Evolutionary conservation across 805 yeast genomes (phyloP).

Genomic region (Cephaloascus albidus): DNA sequence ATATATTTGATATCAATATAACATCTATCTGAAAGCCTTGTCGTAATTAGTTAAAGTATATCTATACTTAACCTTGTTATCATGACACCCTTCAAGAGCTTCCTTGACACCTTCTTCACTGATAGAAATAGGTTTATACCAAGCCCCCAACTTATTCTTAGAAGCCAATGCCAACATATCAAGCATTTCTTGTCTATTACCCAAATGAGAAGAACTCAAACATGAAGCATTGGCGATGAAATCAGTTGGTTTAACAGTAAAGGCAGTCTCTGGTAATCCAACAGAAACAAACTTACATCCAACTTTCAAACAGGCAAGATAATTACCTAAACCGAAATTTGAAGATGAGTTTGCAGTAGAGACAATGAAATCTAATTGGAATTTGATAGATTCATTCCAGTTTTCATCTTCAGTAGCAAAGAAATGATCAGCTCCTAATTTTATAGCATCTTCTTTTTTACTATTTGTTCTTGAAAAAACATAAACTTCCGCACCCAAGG

Average conservation of each 20-base stretch:
- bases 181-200: slow-evolving; percentile 22
- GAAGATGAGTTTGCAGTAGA: slow-evolving; percentile 43
- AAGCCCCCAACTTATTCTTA: slow-evolving; percentile 21
- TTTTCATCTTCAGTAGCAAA: slow-evolving; percentile 9
- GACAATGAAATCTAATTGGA: slow-evolving; percentile 40
- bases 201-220: slow-evolving; percentile 5
- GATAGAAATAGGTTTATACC: slow-evolving; percentile 25
- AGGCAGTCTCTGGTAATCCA: slow-evolving; percentile 52
- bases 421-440: slow-evolving; percentile 18
- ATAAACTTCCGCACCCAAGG: slow-evolving; percentile 15
- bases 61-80: slow-evolving; percentile 28
- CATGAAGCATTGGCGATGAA: slow-evolving; percentile 18
- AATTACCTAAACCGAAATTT: slow-evolving; percentile 37
- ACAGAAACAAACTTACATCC: slow-evolving; percentile 53
- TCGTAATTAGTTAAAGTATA: slow-evolving; percentile 32
- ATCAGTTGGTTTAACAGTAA: slow-evolving; percentile 28
- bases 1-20: no score
- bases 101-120: slow-evolving; percentile 17
- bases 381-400: slow-evolving; percentile 17
- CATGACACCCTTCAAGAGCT: slow-evolving; percentile 21
- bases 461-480: slow-evolving; percentile 13
- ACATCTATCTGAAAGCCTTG: slow-evolving; percentile 22
- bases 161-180: slow-evolving; percentile 28
- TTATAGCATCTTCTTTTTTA: slow-evolving; percentile 21
- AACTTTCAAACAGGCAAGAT: slow-evolving; percentile 43